Evolutionary conservation across 2,329 filamentous ascomycete species (phyloP).

Genomic region (Cladophialophora bantiana): DNA sequence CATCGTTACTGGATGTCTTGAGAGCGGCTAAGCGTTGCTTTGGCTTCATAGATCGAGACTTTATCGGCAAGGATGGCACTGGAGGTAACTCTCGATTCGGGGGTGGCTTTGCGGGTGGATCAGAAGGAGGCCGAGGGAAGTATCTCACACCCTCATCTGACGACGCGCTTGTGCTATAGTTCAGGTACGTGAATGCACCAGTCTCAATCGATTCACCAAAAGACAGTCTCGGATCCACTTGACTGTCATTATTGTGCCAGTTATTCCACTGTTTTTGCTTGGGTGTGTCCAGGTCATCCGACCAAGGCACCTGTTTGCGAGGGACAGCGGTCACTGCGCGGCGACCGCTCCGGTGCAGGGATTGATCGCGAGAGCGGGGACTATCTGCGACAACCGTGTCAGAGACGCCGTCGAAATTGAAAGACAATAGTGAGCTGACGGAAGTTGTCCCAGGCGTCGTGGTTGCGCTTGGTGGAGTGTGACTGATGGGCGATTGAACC

Average conservation of each 20-base stretch:
- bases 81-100: constrained; percentile 28
- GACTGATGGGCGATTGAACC: constrained; percentile 21
- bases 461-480: constrained; percentile 15
- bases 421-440: constrained; percentile 29
- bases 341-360: constrained; percentile 13
- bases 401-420: constrained; percentile 34
- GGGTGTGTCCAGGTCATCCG: constrained; percentile 17
- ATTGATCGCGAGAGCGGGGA: constrained; percentile 31
- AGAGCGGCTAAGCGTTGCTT: constrained; percentile 6
- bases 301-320: constrained; percentile 21
- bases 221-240: constrained; percentile 32
- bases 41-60: constrained; percentile 16
- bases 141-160: constrained; percentile 33
- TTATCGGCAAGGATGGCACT: constrained; percentile 21
- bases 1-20: constrained; percentile 2
- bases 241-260: constrained; percentile 35
- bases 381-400: constrained; percentile 33
- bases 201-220: constrained; percentile 31
- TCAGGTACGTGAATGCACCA: constrained; percentile 34
- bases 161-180: constrained; percentile 36
- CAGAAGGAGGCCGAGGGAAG: constrained; percentile 28
- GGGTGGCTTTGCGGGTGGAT: constrained; percentile 27
- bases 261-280: constrained; percentile 18
- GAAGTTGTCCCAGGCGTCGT: constrained; percentile 30
- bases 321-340: constrained; percentile 10